Conservation (phyloP, 1,284 basidiomycete species). For the Tilletiopsis washingtonensis region DNA sequence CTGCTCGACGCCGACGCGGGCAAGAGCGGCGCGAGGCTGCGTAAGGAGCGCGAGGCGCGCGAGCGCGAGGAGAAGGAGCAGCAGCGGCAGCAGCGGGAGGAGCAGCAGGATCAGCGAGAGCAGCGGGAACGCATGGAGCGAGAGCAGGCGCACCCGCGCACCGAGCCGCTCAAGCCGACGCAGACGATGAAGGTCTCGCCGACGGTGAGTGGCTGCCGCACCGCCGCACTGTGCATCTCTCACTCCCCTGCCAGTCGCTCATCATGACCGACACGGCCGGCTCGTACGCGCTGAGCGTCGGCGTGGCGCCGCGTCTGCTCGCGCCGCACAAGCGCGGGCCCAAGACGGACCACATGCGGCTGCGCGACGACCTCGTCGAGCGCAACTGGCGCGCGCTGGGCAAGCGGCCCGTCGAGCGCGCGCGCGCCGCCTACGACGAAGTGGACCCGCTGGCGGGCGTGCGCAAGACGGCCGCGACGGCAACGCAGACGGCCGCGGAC, state of each 20-base stretch:
- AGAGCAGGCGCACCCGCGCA: neutral
- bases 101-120: neutral
- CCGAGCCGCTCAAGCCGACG: neutral
- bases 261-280: constrained; percentile 2
- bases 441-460: neutral
- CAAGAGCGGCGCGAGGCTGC: neutral
- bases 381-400: neutral
- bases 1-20: constrained; percentile 5
- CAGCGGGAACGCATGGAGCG: neutral
- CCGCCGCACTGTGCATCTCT: neutral
- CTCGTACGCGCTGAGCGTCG: constrained; percentile 2
- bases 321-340: constrained; percentile 4
- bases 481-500: too few species aligned
- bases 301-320: constrained; percentile 4
- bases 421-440: neutral
- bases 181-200: neutral
- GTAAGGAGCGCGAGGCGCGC: neutral
- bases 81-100: neutral
- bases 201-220: neutral
- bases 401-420: neutral
- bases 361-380: constrained; percentile 5
- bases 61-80: neutral
- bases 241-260: neutral
- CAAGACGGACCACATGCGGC: constrained; percentile 1
- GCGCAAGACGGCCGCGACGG: too few species aligned